Evolutionary conservation across 768 basidiomycete species (phyloP), one percentile per base, ranked within the genome.

Genomic region (Lactarius quietus): DNA sequence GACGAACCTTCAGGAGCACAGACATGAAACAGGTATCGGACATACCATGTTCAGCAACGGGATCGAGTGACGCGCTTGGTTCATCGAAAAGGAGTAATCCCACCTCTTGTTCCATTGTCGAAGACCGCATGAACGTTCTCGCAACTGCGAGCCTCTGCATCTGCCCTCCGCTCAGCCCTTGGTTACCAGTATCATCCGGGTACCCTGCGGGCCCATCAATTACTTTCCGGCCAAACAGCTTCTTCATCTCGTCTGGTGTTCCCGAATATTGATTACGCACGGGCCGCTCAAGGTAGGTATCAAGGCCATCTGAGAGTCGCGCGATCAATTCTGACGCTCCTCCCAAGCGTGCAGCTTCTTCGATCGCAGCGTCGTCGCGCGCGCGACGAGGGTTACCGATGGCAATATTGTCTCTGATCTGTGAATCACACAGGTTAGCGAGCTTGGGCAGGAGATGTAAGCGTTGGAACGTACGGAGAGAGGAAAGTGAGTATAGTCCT

Each of bases 401-500:
- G 1, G 81, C 86, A 61, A 92, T 92, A 70, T 92, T 93, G 63
- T 92, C 90, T 70, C 78, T 81, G 54, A 93, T 86, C 90, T 92
- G 70, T 1, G 33, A 33, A 2, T 18, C 35, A 18, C 31, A 35
- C 18, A 35, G 31, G 38, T 43, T 28, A 6, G 28, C 14, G 14
- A 54, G n/a, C 17, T 23, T 28, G 23, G 45, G 8, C 18, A 36
- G 5, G n/a, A 23, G 10, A 57, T 14, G 57, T 26, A 15, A 23
- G 5, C 23, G 26, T 26, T 26, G 48, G 23, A 36, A 54, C 88
- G 55, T 66, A 89, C 89, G 23, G 90, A 87, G 56, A 93, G 78
- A 0, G 90, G 90, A 70, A 92, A 92, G 69, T 86, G 80, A 0
- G 88, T 90, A 70, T 89, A 92, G 72, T 93, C 91, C 71, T 93